Percentiles rank a stretch among this genome's conserved stretches.
Evolutionary conservation across 2,329 filamentous ascomycete genomes (phyloP).

Genomic region (Alternaria ventricosa): DNA sequence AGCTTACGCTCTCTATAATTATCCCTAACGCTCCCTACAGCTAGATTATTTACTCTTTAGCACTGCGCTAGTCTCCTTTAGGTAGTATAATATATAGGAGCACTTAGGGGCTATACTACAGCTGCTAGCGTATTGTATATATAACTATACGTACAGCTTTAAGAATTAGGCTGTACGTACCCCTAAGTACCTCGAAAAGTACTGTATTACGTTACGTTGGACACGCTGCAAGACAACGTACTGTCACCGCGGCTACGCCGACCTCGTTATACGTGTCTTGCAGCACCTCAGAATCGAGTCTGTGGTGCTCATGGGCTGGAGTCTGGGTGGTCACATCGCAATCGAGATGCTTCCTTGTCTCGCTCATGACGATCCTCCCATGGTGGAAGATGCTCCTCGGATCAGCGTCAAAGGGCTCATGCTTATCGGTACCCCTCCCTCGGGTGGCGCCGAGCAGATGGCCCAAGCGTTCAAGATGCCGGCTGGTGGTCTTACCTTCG

Average conservation of each 20-base stretch:
- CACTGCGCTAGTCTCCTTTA: no score
- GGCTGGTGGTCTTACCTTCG: constrained; percentile 15
- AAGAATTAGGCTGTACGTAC: no score
- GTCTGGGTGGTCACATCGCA: constrained; percentile 41
- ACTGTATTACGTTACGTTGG: no score
- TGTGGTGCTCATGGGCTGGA: constrained; percentile 42
- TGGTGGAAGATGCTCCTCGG: neutral
- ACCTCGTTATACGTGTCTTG: constrained; percentile 38
- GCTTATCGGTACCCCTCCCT: constrained; percentile 38
- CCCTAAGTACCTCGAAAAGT: no score
- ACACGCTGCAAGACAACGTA: constrained; percentile 29
- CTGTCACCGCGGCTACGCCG: constrained; percentile 40
- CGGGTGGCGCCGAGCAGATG: constrained; percentile 27
- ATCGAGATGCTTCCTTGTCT: constrained; percentile 40
- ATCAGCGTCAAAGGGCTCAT: constrained; percentile 33
- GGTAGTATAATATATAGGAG: no score
- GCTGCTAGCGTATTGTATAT: no score
- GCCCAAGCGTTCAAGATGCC: constrained; percentile 15
- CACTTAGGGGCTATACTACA: no score
- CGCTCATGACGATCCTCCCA: neutral
- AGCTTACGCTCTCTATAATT: no score
- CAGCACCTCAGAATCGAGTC: constrained; percentile 17
- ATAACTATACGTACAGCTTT: no score
- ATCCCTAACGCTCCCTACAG: no score
- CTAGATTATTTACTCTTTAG: no score